These are phyloP conservation scores for Tardiomyces depauwii DNA, from an alignment of 1,139 yeast species.

Conservation along the genomic window DNA sequence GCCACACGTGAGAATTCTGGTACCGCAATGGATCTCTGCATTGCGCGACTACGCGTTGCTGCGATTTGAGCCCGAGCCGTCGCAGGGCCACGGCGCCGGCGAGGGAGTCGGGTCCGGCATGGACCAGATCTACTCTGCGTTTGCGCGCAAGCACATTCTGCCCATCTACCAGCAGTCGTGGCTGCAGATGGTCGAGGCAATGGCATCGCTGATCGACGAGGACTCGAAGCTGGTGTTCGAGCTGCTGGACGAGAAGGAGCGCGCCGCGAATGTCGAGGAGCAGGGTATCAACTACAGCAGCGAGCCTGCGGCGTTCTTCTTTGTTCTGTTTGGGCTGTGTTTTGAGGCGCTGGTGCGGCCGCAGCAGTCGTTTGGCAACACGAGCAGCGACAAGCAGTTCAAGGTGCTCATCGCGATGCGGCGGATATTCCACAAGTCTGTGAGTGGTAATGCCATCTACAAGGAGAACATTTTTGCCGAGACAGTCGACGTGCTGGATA, in stretches of 20 bases:
- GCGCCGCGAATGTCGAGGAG: constrained; percentile 8
- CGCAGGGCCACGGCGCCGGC: constrained; percentile 13
- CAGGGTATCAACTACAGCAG: constrained; percentile 23
- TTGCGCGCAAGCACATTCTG: constrained; percentile 24
- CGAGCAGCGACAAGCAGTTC: constrained; percentile 16
- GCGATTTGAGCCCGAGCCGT: constrained; percentile 46
- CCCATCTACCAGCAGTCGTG: constrained; percentile 56
- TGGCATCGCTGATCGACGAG: constrained; percentile 53
- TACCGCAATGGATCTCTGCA: constrained; percentile 70
- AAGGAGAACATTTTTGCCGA: constrained; percentile 66
- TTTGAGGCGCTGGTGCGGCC: constrained; percentile 55
- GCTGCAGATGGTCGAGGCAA: constrained; percentile 69
- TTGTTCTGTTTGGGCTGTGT: constrained; percentile 76
- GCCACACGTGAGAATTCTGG: constrained; percentile 48
- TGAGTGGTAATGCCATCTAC: constrained; percentile 51
- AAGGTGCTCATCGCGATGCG: constrained; percentile 44
- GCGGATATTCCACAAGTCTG: constrained; percentile 45
- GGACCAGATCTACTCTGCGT: constrained; percentile 25
- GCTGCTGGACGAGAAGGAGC: constrained; percentile 30
- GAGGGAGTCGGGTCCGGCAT: constrained; percentile 1
- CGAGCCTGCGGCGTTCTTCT: constrained; percentile 65
- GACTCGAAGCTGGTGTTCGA: constrained; percentile 34
- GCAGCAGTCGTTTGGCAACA: constrained; percentile 12
- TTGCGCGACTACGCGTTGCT: constrained; percentile 64
- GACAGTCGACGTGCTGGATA: constrained; percentile 61